Percentiles rank a stretch among this genome's conserved stretches.
These are phyloP conservation scores for Castanea mollissima DNA, from an alignment of 306 rosid genomes.

Conservation along the genomic window DNA sequence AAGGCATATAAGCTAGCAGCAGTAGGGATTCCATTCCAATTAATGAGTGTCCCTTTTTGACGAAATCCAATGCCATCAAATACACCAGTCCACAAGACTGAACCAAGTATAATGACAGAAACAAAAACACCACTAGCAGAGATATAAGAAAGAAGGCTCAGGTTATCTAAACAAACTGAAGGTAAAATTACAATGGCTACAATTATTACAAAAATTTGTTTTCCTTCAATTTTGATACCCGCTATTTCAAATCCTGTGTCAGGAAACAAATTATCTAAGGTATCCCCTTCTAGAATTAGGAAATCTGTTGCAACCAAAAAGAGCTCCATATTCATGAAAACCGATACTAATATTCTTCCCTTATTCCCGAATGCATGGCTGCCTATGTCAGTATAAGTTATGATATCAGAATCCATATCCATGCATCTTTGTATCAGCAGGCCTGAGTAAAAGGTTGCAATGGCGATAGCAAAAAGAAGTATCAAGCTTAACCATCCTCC, in stretches of 20 bases:
- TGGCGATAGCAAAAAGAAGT: constrained; percentile 31
- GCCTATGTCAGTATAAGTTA: constrained; percentile 46
- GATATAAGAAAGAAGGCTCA: constrained; percentile 69
- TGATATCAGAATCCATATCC: constrained; percentile 40
- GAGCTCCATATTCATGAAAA: constrained; percentile 58
- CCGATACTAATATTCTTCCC: constrained; percentile 38
- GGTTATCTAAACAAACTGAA: constrained; percentile 66
- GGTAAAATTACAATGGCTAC: constrained; percentile 61
- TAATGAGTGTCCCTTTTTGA: constrained; percentile 38
- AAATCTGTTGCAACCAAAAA: constrained; percentile 75
- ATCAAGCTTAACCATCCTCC: constrained; percentile 67
- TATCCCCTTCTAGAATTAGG: constrained; percentile 80
- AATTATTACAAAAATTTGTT: constrained; percentile 47
- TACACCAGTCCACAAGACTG: constrained; percentile 61
- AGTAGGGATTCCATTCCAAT: constrained; percentile 65
- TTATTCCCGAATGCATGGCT: constrained; percentile 44
- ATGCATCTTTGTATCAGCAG: constrained; percentile 53
- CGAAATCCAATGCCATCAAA: constrained; percentile 60
- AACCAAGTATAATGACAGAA: constrained; percentile 51
- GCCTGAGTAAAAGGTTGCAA: constrained; percentile 46
- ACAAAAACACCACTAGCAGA: constrained; percentile 83
- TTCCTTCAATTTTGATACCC: constrained; percentile 46
- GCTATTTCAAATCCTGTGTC: constrained; percentile 26
- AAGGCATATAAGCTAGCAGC: constrained; percentile 73
- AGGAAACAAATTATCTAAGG: constrained; percentile 55